Conservation (phyloP, 495 filamentous ascomycete species). For the Astrocystis sublimbata region DNA sequence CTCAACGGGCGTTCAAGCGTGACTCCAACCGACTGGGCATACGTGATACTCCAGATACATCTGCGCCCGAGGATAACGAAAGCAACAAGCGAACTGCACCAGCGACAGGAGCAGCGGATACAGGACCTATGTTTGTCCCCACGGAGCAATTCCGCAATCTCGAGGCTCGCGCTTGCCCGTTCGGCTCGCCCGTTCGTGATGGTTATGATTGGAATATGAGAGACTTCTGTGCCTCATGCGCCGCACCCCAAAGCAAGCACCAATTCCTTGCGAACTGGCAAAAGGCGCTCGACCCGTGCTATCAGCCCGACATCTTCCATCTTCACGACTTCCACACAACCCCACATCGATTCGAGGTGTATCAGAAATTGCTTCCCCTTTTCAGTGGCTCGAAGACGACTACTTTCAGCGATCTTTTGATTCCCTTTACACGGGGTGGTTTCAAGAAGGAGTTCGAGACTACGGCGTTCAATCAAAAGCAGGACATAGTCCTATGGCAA, state of each 20-base stretch:
- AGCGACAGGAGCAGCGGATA: neutral
- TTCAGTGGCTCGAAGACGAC: constrained; percentile 72
- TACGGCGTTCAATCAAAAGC: constrained; percentile 53
- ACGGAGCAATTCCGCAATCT: constrained; percentile 54
- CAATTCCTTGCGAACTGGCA: constrained; percentile 68
- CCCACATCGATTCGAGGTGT: constrained; percentile 60
- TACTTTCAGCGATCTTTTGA: constrained; percentile 70
- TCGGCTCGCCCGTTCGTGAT: constrained; percentile 58
- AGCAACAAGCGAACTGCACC: neutral
- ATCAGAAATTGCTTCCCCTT: constrained; percentile 66
- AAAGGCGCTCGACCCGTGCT: constrained; percentile 66
- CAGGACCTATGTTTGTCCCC: constrained; percentile 30
- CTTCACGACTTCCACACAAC: constrained; percentile 72
- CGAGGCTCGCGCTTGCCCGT: constrained; percentile 56
- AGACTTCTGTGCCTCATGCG: constrained; percentile 63
- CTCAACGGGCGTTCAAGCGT: constrained; percentile 25
- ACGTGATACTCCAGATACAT: constrained; percentile 37
- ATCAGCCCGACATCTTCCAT: constrained; percentile 75
- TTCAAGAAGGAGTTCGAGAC: constrained; percentile 57
- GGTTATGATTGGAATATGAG: constrained; percentile 52
- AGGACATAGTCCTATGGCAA: constrained; percentile 63
- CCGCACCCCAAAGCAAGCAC: constrained; percentile 65
- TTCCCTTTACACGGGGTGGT: constrained; percentile 73
- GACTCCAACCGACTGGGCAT: constrained; percentile 37
- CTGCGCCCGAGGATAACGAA: neutral